A percentile compares a stretch with the other conserved stretches of the same genome.
phyloP scores from a whole-genome alignment of 2,329 filamentous ascomycete species.

The Calonectria ilicicola region DNA sequence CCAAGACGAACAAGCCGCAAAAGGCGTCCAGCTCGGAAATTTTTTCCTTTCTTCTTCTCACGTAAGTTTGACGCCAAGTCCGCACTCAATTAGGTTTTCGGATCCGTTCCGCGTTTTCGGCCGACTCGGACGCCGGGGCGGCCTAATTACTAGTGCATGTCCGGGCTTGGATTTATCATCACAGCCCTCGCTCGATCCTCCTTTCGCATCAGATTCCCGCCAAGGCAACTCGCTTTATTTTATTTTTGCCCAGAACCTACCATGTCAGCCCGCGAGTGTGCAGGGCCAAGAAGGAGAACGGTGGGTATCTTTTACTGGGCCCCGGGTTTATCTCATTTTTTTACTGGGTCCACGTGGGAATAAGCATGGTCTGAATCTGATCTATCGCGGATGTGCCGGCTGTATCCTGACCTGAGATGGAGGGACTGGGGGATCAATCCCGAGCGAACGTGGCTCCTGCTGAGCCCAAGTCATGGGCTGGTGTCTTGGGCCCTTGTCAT shows the following conservation, averaged over 20 bases:
- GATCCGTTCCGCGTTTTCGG: conserved; percentile 12
- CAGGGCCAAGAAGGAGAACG: conserved; percentile 2
- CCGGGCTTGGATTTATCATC: conserved; percentile 14
- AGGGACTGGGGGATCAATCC: neutral
- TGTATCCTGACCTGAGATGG: neutral
- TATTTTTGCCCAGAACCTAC: neutral
- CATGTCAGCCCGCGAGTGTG: neutral
- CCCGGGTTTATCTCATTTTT: neutral
- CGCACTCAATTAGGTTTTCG: neutral
- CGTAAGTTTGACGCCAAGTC: neutral
- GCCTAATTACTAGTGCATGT: neutral
- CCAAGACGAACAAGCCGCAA: neutral
- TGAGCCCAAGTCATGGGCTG: neutral
- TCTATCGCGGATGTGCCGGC: conserved; percentile 5
- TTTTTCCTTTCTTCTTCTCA: neutral
- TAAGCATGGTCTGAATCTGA: conserved; percentile 6
- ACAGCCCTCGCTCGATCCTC: neutral
- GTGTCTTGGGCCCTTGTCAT: neutral
- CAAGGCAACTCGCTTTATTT: neutral
- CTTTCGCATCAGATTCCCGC: neutral
- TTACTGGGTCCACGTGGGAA: conserved; percentile 4
- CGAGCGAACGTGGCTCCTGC: neutral
- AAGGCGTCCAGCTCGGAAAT: neutral
- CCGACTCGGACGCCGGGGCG: conserved; percentile 2
- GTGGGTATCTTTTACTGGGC: neutral